These are phyloP conservation scores for Globisporangium mamillatum DNA, from an alignment of 352 stramenopile genomes.

Conservation along the genomic window DNA sequence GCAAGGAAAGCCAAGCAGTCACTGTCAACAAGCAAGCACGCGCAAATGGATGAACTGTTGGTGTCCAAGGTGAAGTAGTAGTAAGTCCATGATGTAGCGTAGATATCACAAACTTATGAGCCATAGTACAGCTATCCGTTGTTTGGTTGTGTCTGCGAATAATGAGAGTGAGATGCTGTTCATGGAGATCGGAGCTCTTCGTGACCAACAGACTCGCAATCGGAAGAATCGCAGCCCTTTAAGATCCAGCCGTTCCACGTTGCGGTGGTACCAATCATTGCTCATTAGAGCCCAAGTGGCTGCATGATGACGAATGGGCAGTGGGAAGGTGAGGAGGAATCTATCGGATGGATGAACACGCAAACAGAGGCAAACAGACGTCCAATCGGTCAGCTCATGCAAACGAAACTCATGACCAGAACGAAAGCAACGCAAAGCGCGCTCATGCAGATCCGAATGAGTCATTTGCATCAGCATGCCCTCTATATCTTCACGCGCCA, in stretches of 20 bases:
- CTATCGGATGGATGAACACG: not conserved
- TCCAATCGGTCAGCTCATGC: too few species aligned
- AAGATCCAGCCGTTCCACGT: not conserved
- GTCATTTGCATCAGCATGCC: not conserved
- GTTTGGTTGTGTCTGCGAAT: not conserved
- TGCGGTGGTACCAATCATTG: too few species aligned
- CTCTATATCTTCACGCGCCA: not conserved
- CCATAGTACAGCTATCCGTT: not conserved
- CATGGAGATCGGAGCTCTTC: conserved; percentile 12
- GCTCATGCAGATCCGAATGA: not conserved
- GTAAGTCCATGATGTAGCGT: not conserved
- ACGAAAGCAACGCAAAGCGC: not conserved
- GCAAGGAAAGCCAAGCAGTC: not conserved
- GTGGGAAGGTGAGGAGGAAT: not conserved
- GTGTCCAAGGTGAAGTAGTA: not conserved
- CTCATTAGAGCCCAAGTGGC: not conserved
- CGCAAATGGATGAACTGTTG: not conserved
- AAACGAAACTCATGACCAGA: not conserved
- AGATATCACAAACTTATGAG: not conserved
- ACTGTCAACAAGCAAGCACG: too few species aligned
- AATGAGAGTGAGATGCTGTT: conserved; percentile 1
- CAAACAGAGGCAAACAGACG: not conserved
- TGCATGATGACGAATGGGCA: not conserved
- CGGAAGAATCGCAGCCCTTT: not conserved
- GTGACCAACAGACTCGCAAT: conserved; percentile 3